Base-by-base conservation (phyloP, 305 asterid species). In the Salvia sclarea region DNA sequence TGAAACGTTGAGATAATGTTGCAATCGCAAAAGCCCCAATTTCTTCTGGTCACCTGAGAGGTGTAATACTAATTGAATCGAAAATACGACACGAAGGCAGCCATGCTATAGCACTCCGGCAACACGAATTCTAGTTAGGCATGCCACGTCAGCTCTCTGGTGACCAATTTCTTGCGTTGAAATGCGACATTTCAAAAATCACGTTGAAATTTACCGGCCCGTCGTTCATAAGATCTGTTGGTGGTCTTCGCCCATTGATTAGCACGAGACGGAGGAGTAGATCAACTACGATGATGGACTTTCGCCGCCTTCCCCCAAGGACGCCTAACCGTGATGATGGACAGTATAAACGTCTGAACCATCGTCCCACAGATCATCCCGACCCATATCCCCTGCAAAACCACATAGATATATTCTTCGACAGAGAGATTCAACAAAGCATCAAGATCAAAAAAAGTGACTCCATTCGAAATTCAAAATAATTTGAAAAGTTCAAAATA, bases 291-390 rank as follows among this genome's bases (percentile, higher is more conserved):
- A 6, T 30, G 79, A 33, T 61, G 75, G 49, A 61, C 44, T 22
- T 67, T 71, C 17, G 37, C 80, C 75, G 58, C 63, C 56, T 73
- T 76, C 8, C 25, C 74, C 80, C 84, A 82, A 18, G 75, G 78
- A 35, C 49, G 24, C 61, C 75, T 79, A 57, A 76, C 47, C 33
- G 84, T 73, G 63, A 83, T 18, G 60, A 68, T 55, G 30, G 59
- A 48, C 57, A 85, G 73, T 44, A 83, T 78, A 66, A 76, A 35
- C 9, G 85, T 85, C 70, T 85, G 88, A 64, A 80, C 68, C 21
- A 83, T 38, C 44, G 87, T 83, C 75, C 91, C 88, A 44, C 64
- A 45, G 33, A 85, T 80, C 88, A 85, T 77, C 58, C 91, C 91
- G 25, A 56, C 75, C 91, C 91, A 85, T 50, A 83, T 75, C 24